These are phyloP conservation scores for Trichoderma oligosporum DNA, from an alignment of 2,329 filamentous ascomycete species.

Conservation along the genomic window DNA sequence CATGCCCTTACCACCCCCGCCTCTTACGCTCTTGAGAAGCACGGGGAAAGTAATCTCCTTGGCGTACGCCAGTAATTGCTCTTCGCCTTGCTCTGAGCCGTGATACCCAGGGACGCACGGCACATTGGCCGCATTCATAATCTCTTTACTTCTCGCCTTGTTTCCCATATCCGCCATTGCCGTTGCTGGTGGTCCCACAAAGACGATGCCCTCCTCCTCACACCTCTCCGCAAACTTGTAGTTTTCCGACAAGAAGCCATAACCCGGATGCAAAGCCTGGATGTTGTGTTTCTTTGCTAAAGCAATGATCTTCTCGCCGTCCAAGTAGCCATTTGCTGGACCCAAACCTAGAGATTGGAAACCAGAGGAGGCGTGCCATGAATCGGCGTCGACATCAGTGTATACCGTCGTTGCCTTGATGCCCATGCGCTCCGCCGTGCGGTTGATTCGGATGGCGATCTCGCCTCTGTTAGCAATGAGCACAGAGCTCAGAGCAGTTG, in stretches of 20 bases:
- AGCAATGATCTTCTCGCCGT: conserved; percentile 86
- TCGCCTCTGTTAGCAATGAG: conserved; percentile 96
- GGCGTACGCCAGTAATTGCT: conserved; percentile 62
- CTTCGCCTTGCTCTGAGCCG: conserved; percentile 71
- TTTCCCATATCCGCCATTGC: conserved; percentile 90
- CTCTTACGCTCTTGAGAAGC: conserved; percentile 74
- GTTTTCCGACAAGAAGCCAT: conserved; percentile 95
- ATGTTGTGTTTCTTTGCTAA: conserved; percentile 84
- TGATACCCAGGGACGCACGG: conserved; percentile 97
- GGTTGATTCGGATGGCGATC: conserved; percentile 89
- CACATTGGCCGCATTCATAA: conserved; percentile 93
- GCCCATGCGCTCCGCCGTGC: conserved; percentile 81
- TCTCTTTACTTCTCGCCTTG: conserved; percentile 89
- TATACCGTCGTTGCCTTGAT: conserved; percentile 93
- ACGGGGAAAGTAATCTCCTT: conserved; percentile 66
- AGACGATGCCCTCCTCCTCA: conserved; percentile 83
- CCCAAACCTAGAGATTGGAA: conserved; percentile 82
- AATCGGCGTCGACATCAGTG: conserved; percentile 81
- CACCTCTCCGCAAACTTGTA: conserved; percentile 84
- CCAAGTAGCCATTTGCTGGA: conserved; percentile 79
- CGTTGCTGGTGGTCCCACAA: conserved; percentile 83
- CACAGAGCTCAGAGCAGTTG: conserved; percentile 66
- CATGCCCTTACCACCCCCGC: conserved; percentile 82
- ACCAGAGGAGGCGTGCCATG: conserved; percentile 84
- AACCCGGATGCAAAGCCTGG: conserved; percentile 89